These are phyloP conservation scores for Fragaria vesca DNA, from an alignment of 306 rosid species.

Conservation along the genomic window DNA sequence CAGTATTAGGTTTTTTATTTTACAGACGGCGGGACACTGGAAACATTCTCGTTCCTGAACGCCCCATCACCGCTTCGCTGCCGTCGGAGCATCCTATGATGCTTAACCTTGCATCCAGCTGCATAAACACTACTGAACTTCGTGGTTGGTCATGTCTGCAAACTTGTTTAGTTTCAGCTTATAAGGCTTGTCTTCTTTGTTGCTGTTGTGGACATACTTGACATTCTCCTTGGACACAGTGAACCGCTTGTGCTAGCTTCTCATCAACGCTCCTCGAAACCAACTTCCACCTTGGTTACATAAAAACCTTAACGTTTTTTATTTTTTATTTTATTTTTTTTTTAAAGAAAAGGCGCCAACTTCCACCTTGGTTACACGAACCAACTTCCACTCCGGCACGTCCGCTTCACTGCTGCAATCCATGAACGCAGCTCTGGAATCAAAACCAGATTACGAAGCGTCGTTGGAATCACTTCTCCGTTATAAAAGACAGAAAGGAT, in stretches of 20 bases:
- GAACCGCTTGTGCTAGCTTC: constrained; percentile 43
- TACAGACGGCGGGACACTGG: no score
- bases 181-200: constrained; percentile 47
- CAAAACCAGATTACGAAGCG: background rate
- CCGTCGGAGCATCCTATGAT: no score
- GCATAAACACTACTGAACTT: constrained; percentile 41
- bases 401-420: background rate
- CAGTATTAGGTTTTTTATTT: no score
- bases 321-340: no score
- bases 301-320: no score
- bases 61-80: no score
- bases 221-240: constrained; percentile 50
- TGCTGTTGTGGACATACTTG: constrained; percentile 42
- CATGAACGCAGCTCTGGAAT: background rate
- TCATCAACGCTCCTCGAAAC: constrained; percentile 33
- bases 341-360: no score
- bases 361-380: no score
- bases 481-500: background rate
- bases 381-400: constrained; percentile 13
- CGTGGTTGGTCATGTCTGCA: constrained; percentile 53
- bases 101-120: no score
- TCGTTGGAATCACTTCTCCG: background rate
- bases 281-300: no score
- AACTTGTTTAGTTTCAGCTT: constrained; percentile 55
- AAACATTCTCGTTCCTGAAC: no score